Evolutionary conservation across 345 rosid species (phyloP).

Genomic region (Salix caprea): DNA sequence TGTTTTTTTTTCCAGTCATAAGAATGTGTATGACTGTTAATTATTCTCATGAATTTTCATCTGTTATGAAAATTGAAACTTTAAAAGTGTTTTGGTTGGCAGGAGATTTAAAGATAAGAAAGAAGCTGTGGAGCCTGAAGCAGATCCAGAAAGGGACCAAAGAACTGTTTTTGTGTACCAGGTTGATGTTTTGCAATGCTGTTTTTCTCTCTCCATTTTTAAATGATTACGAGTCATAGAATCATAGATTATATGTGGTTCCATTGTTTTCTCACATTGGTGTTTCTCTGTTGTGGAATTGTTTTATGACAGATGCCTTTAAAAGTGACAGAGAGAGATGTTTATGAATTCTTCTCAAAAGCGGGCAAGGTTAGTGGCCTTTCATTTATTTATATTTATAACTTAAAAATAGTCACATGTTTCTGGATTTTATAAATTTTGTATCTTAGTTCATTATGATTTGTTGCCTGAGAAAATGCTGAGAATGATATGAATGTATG

Average conservation of each 20-base stretch:
- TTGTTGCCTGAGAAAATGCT: constrained; percentile 7
- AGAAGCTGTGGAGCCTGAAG: constrained; percentile 72
- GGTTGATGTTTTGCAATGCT: constrained; percentile 33
- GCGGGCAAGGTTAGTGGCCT: constrained; percentile 76
- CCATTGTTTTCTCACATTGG: neutral
- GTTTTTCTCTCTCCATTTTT: neutral
- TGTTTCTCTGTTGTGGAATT: neutral
- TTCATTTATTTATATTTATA: neutral
- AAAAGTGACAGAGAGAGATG: constrained; percentile 88
- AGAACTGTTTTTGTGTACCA: constrained; percentile 95
- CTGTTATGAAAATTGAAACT: neutral
- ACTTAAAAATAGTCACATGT: neutral
- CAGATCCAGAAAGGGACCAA: constrained; percentile 96
- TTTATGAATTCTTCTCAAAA: constrained; percentile 87
- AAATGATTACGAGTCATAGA: neutral
- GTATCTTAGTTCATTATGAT: neutral
- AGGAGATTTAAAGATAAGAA: constrained; percentile 83
- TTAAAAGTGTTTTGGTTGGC: constrained; percentile 10
- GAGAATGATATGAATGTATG: constrained; percentile 11
- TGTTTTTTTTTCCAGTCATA: neutral
- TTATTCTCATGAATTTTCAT: neutral
- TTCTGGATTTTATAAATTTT: neutral
- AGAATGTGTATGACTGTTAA: neutral
- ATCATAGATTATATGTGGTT: neutral
- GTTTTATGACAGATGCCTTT: constrained; percentile 72